These are phyloP conservation scores for Eucalyptus guilfoylei DNA, from an alignment of 345 rosid genomes.

Conservation along the genomic window DNA sequence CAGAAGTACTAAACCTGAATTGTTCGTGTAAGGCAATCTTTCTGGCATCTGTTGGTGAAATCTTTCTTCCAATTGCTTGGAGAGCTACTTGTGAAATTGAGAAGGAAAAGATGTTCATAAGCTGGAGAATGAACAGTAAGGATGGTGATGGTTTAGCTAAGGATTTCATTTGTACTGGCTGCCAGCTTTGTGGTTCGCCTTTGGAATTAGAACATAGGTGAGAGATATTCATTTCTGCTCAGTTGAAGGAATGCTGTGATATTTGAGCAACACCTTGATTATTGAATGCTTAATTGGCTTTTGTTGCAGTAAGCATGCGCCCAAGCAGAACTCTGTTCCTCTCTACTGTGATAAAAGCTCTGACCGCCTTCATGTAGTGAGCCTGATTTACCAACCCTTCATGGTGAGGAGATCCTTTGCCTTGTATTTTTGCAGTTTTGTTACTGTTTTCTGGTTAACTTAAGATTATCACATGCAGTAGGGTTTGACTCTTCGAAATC, in stretches of 20 bases:
- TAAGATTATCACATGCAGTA: neutral
- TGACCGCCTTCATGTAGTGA: constrained; percentile 25
- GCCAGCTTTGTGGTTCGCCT: constrained; percentile 38
- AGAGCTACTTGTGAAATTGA: constrained; percentile 16
- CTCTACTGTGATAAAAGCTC: constrained; percentile 31
- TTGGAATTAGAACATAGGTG: constrained; percentile 17
- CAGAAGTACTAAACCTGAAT: constrained; percentile 15
- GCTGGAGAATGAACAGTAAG: constrained; percentile 17
- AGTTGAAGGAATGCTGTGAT: neutral
- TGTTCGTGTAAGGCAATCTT: constrained; percentile 13
- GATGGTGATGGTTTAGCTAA: constrained; percentile 10
- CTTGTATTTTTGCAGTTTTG: neutral
- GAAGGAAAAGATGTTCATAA: constrained; percentile 40
- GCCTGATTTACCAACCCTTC: constrained; percentile 41
- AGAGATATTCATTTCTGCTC: neutral
- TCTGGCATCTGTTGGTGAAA: constrained; percentile 32
- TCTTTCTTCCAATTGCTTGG: constrained; percentile 35
- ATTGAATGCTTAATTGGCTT: neutral
- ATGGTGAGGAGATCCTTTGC: constrained; percentile 15
- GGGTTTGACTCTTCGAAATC: neutral
- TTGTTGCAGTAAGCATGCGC: constrained; percentile 5
- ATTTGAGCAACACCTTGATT: neutral
- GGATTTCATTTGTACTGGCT: constrained; percentile 42
- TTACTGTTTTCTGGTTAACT: neutral
- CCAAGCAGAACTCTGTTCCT: constrained; percentile 7